phyloP scores from a whole-genome alignment of 129 eudicot genomes.

The Centrapalus pauciflorus region DNA sequence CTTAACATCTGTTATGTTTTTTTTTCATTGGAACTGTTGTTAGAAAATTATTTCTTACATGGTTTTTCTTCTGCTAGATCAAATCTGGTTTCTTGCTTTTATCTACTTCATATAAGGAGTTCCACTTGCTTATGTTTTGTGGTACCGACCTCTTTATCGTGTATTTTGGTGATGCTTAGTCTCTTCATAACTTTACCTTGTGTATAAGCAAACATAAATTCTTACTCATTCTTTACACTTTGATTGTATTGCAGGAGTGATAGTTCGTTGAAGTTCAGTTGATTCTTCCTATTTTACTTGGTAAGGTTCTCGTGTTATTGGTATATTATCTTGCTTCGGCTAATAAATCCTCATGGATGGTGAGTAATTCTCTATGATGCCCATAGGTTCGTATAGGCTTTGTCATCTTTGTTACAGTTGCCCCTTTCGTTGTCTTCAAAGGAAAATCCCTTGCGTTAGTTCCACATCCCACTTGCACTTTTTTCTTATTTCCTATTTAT shows the following conservation, averaged over 20 bases:
- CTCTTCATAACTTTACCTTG: no score
- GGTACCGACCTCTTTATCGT: slow-evolving; percentile 64
- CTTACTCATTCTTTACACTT: no score
- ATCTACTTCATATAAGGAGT: slow-evolving; percentile 58
- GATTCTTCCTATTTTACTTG: slow-evolving; percentile 63
- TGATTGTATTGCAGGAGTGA: slow-evolving; percentile 44
- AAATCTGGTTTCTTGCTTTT: slow-evolving; percentile 54
- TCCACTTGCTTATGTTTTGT: slow-evolving; percentile 50
- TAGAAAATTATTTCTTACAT: no score
- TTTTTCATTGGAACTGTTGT: no score
- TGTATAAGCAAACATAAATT: no score
- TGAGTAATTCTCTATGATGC: background rate
- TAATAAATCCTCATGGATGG: background rate
- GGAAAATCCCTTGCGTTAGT: no score
- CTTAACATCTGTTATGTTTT: no score
- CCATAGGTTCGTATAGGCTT: no score
- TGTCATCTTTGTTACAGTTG: no score
- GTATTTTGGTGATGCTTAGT: slow-evolving; percentile 71
- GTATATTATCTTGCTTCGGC: background rate
- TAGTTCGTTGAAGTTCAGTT: slow-evolving; percentile 54
- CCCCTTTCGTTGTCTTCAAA: no score
- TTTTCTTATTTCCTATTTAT: slow-evolving; percentile 46
- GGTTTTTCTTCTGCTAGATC: slow-evolving; percentile 20
- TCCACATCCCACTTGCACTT: no score
- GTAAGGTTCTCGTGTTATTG: no score